Percentiles rank a stretch among this genome's conserved stretches.
phyloP scores from a whole-genome alignment of 2,329 filamentous ascomycete species.

The Colletotrichum navitas region DNA sequence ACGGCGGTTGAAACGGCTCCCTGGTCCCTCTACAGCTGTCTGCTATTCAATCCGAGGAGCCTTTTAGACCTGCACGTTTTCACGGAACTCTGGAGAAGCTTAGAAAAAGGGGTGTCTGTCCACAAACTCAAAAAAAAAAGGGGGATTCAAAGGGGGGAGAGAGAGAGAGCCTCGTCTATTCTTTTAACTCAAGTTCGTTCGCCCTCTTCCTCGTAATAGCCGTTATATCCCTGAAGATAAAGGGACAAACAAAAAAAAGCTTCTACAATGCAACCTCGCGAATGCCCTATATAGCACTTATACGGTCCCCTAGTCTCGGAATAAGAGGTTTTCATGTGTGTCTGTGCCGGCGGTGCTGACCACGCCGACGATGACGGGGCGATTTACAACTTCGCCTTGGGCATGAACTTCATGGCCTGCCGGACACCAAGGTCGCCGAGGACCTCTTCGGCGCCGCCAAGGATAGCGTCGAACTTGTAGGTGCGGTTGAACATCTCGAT shows the following conservation, averaged over 20 bases:
- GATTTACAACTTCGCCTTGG: conserved; percentile 81
- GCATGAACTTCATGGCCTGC: conserved; percentile 87
- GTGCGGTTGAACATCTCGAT: conserved; percentile 88
- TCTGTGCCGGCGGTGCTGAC: not conserved
- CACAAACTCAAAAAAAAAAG: no score
- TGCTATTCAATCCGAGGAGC: not conserved
- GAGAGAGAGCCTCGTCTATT: not conserved
- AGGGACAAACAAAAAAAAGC: not conserved
- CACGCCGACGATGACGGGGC: not conserved
- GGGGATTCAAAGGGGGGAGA: no score
- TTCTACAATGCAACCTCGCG: not conserved
- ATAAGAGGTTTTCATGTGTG: not conserved
- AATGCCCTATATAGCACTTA: not conserved
- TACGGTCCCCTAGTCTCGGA: conserved; percentile 4
- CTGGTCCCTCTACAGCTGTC: not conserved
- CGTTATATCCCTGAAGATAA: not conserved
- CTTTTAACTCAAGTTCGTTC: not conserved
- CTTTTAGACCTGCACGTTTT: not conserved
- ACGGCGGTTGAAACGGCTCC: not conserved
- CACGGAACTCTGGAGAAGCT: not conserved
- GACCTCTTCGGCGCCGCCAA: conserved; percentile 88
- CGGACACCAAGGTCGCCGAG: conserved; percentile 84
- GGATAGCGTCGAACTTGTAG: conserved; percentile 84
- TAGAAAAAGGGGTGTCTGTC: not conserved
- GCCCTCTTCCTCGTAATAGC: not conserved